Conservation (phyloP, 129 eudicot genomes). For the Saposhnikovia divaricata region DNA sequence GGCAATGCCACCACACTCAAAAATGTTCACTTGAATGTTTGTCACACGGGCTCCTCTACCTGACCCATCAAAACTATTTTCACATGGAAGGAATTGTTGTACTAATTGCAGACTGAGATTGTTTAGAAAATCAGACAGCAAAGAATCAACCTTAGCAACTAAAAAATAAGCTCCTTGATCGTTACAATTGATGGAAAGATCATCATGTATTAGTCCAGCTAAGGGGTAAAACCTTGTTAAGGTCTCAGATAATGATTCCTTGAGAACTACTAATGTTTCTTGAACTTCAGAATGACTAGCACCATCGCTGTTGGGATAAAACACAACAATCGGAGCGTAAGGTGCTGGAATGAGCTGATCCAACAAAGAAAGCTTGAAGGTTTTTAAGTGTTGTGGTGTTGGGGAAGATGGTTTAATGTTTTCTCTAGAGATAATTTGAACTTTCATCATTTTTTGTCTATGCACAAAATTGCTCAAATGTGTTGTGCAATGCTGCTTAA, state of each 20-base stretch:
- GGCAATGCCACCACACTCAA: conserved; percentile 62
- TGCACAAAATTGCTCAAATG: conserved; percentile 36
- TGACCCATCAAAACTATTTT: conserved; percentile 20
- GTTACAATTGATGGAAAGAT: conserved; percentile 48
- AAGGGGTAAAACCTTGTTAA: conserved; percentile 58
- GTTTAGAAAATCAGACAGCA: conserved; percentile 30
- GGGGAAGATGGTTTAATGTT: conserved; percentile 58
- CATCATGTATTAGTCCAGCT: conserved; percentile 50
- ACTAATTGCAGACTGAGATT: conserved; percentile 26
- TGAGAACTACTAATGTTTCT: conserved; percentile 21
- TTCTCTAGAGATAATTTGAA: conserved; percentile 42
- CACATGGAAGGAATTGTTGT: conserved; percentile 43
- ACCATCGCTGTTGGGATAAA: conserved; percentile 33
- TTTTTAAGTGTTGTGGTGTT: conserved; percentile 56
- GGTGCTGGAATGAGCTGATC: conserved; percentile 82
- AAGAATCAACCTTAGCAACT: conserved; percentile 27
- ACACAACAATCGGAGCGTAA: conserved; percentile 61
- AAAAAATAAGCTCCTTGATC: conserved; percentile 54
- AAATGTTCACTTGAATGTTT: conserved; percentile 42
- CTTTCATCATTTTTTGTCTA: conserved; percentile 24
- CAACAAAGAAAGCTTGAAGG: conserved; percentile 42
- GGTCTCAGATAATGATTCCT: conserved; percentile 46
- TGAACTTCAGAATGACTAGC: conserved; percentile 18
- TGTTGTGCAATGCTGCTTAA: conserved; percentile 10
- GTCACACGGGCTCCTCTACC: conserved; percentile 28